Evolutionary conservation across 2,329 filamentous ascomycete species (phyloP), one percentile per base, ranked within the genome.

Genomic region (Claviceps sp.): DNA sequence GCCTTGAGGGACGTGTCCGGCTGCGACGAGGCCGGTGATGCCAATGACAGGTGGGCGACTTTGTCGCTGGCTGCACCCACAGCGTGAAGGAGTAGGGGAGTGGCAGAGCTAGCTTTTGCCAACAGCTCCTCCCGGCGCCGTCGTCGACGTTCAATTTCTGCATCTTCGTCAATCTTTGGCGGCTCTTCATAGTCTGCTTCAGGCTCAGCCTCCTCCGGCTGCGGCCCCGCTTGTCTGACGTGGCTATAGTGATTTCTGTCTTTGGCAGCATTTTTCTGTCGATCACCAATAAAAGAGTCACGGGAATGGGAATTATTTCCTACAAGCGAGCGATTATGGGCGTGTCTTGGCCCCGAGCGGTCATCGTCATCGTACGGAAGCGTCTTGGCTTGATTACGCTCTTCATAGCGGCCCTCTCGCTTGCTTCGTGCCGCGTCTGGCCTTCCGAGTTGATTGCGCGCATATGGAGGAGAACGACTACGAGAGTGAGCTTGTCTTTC

Each of bases 81-180:
- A 54, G 85, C 84, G 68, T 90, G 83, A 56, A 91, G 80, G 55
- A 86, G 77, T 61, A 91, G 74, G 50, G 86, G 85, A 48, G 84
- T 83, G 50, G 82, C 78, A 61, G 84, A 82, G 58, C 81, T 82
- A 61, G 88, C 85, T 71, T 89, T 94, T 65, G 87, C 85, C 63
- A 88, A 79, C 57, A 95, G 85, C 57, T 88, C 87, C 70, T 93
- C 87, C 58, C 90, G 84, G 54, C 86, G 81, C 63, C 85, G 88
- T 30, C 89, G 85, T 52, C 90, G 85, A 61, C 88, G 84, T 66
- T 94, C 86, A 61, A 95, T 86, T 62, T 91, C 77, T 58, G 86
- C 83, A 56, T 85, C 86, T 70, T 94, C 86, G 65, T 94, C 85
- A 59, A 88, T 65, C n/a, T 78, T 74, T 59, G 81, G 74, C 52